A percentile compares a stretch with the other conserved stretches of the same genome.
phyloP scores from a whole-genome alignment of 202 grass and related monocot genomes.

The Bolboschoenoplectus hybrid region DNA sequence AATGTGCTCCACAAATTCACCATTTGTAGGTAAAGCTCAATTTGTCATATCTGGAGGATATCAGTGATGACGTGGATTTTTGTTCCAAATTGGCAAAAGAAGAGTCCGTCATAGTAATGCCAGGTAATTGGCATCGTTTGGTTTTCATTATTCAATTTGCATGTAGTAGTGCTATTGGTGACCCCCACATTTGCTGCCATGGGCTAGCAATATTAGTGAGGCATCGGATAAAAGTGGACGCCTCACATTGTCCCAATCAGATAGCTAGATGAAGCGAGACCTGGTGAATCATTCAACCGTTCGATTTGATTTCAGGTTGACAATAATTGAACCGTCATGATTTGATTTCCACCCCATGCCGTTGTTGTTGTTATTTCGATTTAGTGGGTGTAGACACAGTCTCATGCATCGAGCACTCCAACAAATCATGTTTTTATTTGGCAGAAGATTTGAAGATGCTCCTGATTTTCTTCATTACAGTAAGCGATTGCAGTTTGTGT shows the following conservation, averaged over 20 bases:
- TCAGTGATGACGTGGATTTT: slow-evolving; percentile 63
- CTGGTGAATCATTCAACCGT: too few species aligned
- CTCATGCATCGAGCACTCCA: not conserved
- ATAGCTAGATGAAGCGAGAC: too few species aligned
- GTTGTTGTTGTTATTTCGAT: too few species aligned
- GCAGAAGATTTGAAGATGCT: not conserved
- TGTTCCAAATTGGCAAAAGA: slow-evolving; percentile 71
- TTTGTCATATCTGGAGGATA: slow-evolving; percentile 50
- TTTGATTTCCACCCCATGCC: not conserved
- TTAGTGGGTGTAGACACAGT: not conserved
- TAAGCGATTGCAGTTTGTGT: not conserved
- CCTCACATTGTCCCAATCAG: not conserved
- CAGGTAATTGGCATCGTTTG: not conserved
- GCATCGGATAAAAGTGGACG: not conserved
- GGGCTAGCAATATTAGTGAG: not conserved
- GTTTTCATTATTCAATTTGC: not conserved
- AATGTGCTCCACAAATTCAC: not conserved
- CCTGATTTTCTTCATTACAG: not conserved
- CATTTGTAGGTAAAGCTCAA: slow-evolving; percentile 66
- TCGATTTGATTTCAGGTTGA: not conserved
- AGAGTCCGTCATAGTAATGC: slow-evolving; percentile 58
- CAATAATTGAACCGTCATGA: not conserved
- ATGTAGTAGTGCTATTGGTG: not conserved
- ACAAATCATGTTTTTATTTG: not conserved
- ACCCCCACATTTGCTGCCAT: not conserved